Evolutionary conservation across 176 grass and related monocot genomes (phyloP).

Genomic region (maize (Zea mays)): Zm-B73-REFERENCE-NAM-5.0 NC_050102.1:182706501-182707000

Average conservation of each 20-base stretch:
- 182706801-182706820: conserved; percentile 80
- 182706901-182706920: conserved; percentile 29
- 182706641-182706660: conserved; percentile 65
- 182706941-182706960: background rate
- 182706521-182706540: background rate
- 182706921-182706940: background rate
- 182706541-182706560: conserved; percentile 94
- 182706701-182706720: conserved; percentile 61
- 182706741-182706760: background rate
- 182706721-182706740: conserved; percentile 12
- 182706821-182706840: conserved; percentile 79
- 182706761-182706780: background rate
- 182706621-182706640: conserved; percentile 50
- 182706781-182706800: conserved; percentile 51
- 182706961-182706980: background rate
- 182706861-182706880: conserved; percentile 64
- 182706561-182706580: conserved; percentile 87
- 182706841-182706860: conserved; percentile 71
- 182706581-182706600: conserved; percentile 80
- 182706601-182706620: conserved; percentile 47
- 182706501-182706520: background rate
- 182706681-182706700: conserved; percentile 54
- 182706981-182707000: background rate
- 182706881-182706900: conserved; percentile 75
- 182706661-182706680: conserved; percentile 65